Evolutionary conservation across 768 basidiomycete genomes (phyloP), one percentile per base, ranked within the genome.

Genomic region (Tricholoma hemisulphureum): DNA sequence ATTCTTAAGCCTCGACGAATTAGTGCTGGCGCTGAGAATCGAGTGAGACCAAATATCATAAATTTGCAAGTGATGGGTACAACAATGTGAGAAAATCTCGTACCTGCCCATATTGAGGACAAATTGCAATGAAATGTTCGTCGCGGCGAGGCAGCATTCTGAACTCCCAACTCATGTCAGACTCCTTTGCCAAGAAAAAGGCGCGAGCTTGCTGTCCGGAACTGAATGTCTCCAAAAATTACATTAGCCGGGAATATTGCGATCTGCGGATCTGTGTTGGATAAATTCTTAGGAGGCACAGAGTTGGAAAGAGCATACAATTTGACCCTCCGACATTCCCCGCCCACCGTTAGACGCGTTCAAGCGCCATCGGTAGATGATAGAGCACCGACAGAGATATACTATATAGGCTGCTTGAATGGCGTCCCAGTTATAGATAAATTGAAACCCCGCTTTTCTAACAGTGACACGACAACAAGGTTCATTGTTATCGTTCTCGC

Each of bases 181-280:
- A n/a, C n/a, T 13, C 75, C 68, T 58, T 80, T 75, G 60, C 84
- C 83, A 31, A 93, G 78, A 16, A 75, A 69, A 23, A 92, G 68
- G 11, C 72, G 73, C n/a, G 39, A 91, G 68, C 23, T 72, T 78
- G 7, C 80, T 82, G 11, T 66, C 71, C 71, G 69, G n/a, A 43
- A 58, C 5, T 69, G 53, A 53, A 66, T 83, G 20, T 84, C 83
- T 3, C 81, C 84, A 66, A 91, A 98, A 68, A 95, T 88, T 58
- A 96, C 85, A 67, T n/a, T 97, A 98, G 3, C 90, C 92, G 1
- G 95, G 95, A 63, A 98, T 94, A 71, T 97, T 97, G 4, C 95
- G 86, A 70, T 94, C 90, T 6, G 95, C 85, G 67, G 96, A 96
- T 32, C 90, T 93, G 66, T 32, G 23, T 39, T 26, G 20, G 5